Percentiles rank a stretch among this genome's conserved stretches.
phyloP scores from a whole-genome alignment of 1,284 basidiomycete species.

The Anthracocystis setariae region DNA sequence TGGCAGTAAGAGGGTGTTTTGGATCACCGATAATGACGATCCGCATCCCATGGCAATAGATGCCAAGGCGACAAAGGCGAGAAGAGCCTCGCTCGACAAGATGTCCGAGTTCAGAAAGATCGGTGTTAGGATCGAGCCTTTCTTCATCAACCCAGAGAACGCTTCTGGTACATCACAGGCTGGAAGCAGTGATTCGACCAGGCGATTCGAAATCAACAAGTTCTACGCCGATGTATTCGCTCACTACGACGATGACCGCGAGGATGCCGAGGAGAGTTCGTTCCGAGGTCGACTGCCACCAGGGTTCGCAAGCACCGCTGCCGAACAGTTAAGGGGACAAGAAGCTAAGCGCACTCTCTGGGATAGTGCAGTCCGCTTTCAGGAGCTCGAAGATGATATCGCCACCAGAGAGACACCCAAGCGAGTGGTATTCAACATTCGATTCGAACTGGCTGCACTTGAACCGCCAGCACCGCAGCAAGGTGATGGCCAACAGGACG shows the following conservation, averaged over 20 bases:
- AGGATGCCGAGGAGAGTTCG: slow-evolving; percentile 28
- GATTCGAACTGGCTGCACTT: slow-evolving; percentile 76
- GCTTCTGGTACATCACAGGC: slow-evolving; percentile 68
- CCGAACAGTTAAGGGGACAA: slow-evolving; percentile 38
- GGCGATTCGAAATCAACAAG: slow-evolving; percentile 74
- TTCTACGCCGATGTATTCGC: slow-evolving; percentile 73
- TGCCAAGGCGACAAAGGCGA: slow-evolving; percentile 69
- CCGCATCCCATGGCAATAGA: slow-evolving; percentile 67
- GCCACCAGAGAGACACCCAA: slow-evolving; percentile 78
- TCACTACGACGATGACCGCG: slow-evolving; percentile 60
- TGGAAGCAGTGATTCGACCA: slow-evolving; percentile 65
- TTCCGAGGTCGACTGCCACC: slow-evolving; percentile 15
- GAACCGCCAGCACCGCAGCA: slow-evolving; percentile 15
- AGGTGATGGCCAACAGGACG: slow-evolving; percentile 6
- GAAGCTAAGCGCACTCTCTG: slow-evolving; percentile 42
- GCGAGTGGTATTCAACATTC: slow-evolving; percentile 83
- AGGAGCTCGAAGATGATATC: slow-evolving; percentile 64
- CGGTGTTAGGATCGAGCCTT: slow-evolving; percentile 86
- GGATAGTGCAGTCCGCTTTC: slow-evolving; percentile 55
- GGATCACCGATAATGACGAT: slow-evolving; percentile 89
- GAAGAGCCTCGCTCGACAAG: slow-evolving; percentile 46
- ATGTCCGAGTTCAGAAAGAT: slow-evolving; percentile 77
- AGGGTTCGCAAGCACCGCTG: slow-evolving; percentile 28
- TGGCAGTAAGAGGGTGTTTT: slow-evolving; percentile 87
- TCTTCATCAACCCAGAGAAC: slow-evolving; percentile 82